Evolutionary conservation across 2,329 filamentous ascomycete species (phyloP), one percentile per base, ranked within the genome.

Genomic region (Colletotrichum cordylinicola): DNA sequence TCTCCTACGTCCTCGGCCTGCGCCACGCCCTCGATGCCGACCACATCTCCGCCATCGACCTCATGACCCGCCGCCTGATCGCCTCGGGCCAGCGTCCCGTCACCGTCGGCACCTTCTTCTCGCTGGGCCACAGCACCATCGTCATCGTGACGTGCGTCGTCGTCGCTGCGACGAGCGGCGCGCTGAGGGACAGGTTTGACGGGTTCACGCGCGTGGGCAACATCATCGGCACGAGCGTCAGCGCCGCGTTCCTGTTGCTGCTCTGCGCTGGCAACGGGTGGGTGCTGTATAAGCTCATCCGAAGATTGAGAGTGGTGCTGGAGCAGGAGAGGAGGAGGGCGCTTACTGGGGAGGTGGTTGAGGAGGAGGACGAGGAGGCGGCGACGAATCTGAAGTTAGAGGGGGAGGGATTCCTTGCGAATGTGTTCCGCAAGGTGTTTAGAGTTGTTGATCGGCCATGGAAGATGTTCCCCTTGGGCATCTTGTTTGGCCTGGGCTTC

Each of bases 11-110:
- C 0, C 90, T 98, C 13, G 96, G 96, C 4, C 90, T 98, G 15
- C 94, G 96, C 56, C 96, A 98, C 87, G 96, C 96, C n/a, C 91
- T 98, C 60, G 97, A 98, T 82, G 97, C 96, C n/a, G 96, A 98
- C 85, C 97, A 98, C 83, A 91, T 90, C 80, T 85, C 86, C 80
- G 96, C 96, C 78, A 99, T 98, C 80, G 96, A 98, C 85, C 90
- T 98, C 48, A 98, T 98, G 93, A 98, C 97, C 1, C 91, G 97
- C 4, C 93, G 96, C 8, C 91, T 98, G 29, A 92, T 98, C 48
- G 96, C 96, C 1, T 91, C 94, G 0, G 96, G 95, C 21, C 95
- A 97, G 82, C 91, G 92, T 2, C 96, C 96, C 3, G 96, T 98
- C 13, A 96, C 96, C 0, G 96, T 98, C 2, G 97, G 96, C 58